These are phyloP conservation scores for Liquidambar formosana DNA, from an alignment of 164 flowering plant genomes.

Conservation along the genomic window DNA sequence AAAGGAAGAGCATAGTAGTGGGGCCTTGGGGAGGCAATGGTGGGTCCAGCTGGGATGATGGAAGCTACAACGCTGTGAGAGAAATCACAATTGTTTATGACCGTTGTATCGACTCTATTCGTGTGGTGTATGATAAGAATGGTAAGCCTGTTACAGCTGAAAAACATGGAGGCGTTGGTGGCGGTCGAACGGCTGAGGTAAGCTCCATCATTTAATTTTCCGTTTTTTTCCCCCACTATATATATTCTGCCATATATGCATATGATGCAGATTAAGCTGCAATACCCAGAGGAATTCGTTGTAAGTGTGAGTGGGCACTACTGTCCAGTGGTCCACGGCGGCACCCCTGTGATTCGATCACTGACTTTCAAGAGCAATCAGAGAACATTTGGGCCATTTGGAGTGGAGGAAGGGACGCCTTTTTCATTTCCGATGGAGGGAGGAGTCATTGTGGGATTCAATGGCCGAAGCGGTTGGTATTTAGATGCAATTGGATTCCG, in stretches of 20 bases:
- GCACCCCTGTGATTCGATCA: conserved; percentile 58
- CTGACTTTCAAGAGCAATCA: conserved; percentile 60
- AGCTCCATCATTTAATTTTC: neutral
- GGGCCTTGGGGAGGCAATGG: conserved; percentile 79
- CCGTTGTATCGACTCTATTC: conserved; percentile 65
- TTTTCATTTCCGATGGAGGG: conserved; percentile 59
- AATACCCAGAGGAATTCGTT: conserved; percentile 66
- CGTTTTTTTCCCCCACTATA: neutral
- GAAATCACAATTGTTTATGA: conserved; percentile 52
- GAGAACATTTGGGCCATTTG: conserved; percentile 67
- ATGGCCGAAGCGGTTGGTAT: conserved; percentile 65
- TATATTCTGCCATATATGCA: too few species aligned
- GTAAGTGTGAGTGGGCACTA: conserved; percentile 53
- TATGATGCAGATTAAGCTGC: conserved; percentile 49
- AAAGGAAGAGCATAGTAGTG: conserved; percentile 32
- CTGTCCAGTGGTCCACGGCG: conserved; percentile 49
- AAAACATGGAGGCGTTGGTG: conserved; percentile 66
- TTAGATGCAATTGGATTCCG: conserved; percentile 59
- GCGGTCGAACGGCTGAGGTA: conserved; percentile 40
- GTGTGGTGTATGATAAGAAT: conserved; percentile 54
- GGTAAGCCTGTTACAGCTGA: conserved; percentile 44
- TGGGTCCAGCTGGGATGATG: conserved; percentile 70
- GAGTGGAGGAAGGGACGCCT: conserved; percentile 72
- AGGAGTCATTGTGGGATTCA: conserved; percentile 55
- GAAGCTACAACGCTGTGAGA: conserved; percentile 50